Percentiles rank a stretch among this genome's conserved stretches.
Conservation (phyloP, 2,329 filamentous ascomycete genomes). For the Fusarium poae region DNA sequence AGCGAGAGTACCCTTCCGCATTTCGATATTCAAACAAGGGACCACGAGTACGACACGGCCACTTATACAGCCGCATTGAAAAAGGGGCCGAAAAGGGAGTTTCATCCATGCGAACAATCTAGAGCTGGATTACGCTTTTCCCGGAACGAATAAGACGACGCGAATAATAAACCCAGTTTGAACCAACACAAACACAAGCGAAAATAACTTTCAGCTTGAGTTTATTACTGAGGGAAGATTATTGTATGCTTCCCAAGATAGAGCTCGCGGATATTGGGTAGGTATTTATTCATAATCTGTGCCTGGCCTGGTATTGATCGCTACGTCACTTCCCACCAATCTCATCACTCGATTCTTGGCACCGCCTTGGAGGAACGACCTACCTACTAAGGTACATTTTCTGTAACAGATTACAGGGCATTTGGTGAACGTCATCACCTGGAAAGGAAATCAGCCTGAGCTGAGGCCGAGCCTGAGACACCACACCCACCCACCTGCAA, state of each 20-base stretch:
- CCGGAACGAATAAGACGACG: conserved; percentile 14
- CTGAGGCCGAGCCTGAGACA: conserved; percentile 27
- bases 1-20: conserved; percentile 2
- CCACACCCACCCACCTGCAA: conserved; percentile 10
- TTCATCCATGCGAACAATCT: conserved; percentile 24
- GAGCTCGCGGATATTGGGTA: not conserved
- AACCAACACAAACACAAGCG: not conserved
- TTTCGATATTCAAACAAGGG: conserved; percentile 5
- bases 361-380: not conserved
- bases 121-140: conserved; percentile 20
- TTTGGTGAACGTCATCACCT: conserved; percentile 32
- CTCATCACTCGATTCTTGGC: conserved; percentile 13
- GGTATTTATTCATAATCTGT: conserved; percentile 5
- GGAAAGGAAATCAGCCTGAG: conserved; percentile 27
- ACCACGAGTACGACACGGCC: conserved; percentile 16
- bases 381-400: too few relatives aligned
- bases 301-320: conserved; percentile 11
- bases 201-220: not conserved
- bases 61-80: conserved; percentile 9
- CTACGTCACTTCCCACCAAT: conserved; percentile 43
- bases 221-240: not conserved
- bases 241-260: not conserved
- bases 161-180: conserved; percentile 3
- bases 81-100: conserved; percentile 15
- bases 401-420: conserved; percentile 26